Evolutionary conservation across 208 protist species (phyloP), one percentile per base, ranked within the genome.

Genomic region (Trypanosoma lewisi): DNA sequence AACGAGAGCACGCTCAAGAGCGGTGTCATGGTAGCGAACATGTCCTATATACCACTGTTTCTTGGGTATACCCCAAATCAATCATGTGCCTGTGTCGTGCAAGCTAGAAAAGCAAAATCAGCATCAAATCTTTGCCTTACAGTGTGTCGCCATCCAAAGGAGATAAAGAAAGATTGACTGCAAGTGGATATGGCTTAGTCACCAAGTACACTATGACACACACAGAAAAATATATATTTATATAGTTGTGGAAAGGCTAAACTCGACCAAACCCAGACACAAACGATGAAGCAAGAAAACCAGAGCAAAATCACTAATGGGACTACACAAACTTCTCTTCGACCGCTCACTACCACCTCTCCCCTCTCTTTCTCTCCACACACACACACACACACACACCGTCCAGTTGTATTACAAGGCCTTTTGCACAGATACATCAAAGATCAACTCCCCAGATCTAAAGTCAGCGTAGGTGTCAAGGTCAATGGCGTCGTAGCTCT

Each of bases 381-480:
- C 48, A 33, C 14, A 49, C 21, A 27, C 30, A 33, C 61, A 59
- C 19, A 61, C 17, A 28, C 53, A 39, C n/a, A 11, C 2, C 36
- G 23, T 12, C 5, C 7, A 11, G 3, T 52, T 23, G 12, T 16
- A 11, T 61, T 49, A n/a, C 21, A 28, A 36, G 70, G 44, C 63
- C 48, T 83, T 71, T 31, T 65, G 64, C 42, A 87, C 78, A 30
- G 80, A 80, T 6, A 82, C 70, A 34, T 89, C 83, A 60, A 88
- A 89, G 3, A 84, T 53, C 11, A 93, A 65, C 58, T 89, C 80
- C 4, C 80, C 86, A 3, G 70, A 78, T 51, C 63, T 80, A 63
- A 85, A 85, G 60, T 87, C 80, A 2, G 72, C 64, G 39, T 83
- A 87, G 3, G 73, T 85, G 44, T 89, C 78, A 67, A 87, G 78